Percentiles rank a stretch among this genome's conserved stretches.
Evolutionary conservation across 805 yeast genomes (phyloP).

Genomic region (Blastobotrys peoriensis): DNA sequence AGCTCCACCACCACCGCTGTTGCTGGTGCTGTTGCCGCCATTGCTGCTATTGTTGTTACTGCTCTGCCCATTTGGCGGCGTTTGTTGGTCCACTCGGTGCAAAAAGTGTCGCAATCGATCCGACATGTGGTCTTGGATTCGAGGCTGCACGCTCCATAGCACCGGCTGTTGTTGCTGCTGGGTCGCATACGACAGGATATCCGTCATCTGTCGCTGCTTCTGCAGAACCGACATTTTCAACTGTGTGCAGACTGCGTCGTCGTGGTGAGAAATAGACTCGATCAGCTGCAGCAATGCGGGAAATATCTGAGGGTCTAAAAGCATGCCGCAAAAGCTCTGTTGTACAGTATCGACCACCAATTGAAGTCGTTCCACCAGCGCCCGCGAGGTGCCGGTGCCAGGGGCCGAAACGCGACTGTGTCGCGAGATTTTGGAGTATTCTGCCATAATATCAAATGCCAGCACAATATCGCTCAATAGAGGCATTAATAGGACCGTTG

Average conservation of each 20-base stretch:
- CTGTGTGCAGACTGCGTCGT: conserved; percentile 44
- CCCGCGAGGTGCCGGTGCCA: conserved; percentile 29
- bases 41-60: background rate
- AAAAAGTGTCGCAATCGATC: conserved; percentile 20
- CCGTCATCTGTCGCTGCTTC: conserved; percentile 43
- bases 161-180: conserved; percentile 18
- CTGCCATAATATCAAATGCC: conserved; percentile 41
- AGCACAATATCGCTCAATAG: conserved; percentile 43
- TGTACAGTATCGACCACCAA: conserved; percentile 50
- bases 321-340: conserved; percentile 59
- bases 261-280: conserved; percentile 40
- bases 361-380: conserved; percentile 46
- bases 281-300: conserved; percentile 52
- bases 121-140: conserved; percentile 15
- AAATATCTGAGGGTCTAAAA: conserved; percentile 57
- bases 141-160: conserved; percentile 21
- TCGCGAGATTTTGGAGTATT: conserved; percentile 29
- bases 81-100: conserved; percentile 13
- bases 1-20: background rate
- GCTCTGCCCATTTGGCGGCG: background rate
- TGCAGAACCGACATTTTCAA: conserved; percentile 49
- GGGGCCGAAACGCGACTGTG: conserved; percentile 11
- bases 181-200: conserved; percentile 29
- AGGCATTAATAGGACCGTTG: conserved; percentile 49
- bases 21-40: background rate